Conservation (phyloP, 441 rosid genomes). For the Viola pubescens region DNA sequence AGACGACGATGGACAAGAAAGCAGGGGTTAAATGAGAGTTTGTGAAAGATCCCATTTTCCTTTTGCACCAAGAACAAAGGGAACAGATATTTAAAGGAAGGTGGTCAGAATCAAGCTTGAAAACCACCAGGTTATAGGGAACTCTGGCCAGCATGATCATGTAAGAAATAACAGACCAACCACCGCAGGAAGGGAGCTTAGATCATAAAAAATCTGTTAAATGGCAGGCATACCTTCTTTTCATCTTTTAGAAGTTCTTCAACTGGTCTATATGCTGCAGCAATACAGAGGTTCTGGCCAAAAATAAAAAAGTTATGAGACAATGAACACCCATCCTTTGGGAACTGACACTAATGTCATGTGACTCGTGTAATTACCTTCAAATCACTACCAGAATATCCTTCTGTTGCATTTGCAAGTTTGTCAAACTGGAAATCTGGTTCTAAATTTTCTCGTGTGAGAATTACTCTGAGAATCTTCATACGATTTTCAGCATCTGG, state of each 20-base stretch:
- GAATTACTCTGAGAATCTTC: conserved; percentile 76
- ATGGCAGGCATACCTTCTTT: conserved; percentile 35
- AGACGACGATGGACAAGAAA: too few relatives aligned
- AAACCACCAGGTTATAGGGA: too few relatives aligned
- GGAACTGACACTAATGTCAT: not conserved
- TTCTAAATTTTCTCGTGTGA: conserved; percentile 56
- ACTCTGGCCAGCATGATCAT: too few relatives aligned
- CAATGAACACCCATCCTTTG: conserved; percentile 1
- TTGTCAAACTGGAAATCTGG: conserved; percentile 45
- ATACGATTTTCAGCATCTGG: conserved; percentile 81
- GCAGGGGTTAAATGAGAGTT: too few relatives aligned
- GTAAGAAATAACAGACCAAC: too few relatives aligned
- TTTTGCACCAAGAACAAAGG: too few relatives aligned
- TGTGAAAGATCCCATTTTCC: too few relatives aligned
- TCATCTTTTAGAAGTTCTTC: conserved; percentile 84
- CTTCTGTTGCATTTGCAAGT: conserved; percentile 80
- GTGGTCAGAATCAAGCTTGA: too few relatives aligned
- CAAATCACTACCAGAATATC: conserved; percentile 94
- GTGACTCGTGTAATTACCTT: conserved; percentile 47
- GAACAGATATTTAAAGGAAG: too few relatives aligned
- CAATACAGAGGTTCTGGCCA: conserved; percentile 80
- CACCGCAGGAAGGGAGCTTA: too few relatives aligned
- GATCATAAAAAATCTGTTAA: not conserved
- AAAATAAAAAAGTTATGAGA: conserved; percentile 11
- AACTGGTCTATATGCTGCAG: conserved; percentile 91